A percentile compares a stretch with the other conserved stretches of the same genome.
Conservation (phyloP, 2,329 filamentous ascomycete species). For the Coniochaeta sp. region DNA sequence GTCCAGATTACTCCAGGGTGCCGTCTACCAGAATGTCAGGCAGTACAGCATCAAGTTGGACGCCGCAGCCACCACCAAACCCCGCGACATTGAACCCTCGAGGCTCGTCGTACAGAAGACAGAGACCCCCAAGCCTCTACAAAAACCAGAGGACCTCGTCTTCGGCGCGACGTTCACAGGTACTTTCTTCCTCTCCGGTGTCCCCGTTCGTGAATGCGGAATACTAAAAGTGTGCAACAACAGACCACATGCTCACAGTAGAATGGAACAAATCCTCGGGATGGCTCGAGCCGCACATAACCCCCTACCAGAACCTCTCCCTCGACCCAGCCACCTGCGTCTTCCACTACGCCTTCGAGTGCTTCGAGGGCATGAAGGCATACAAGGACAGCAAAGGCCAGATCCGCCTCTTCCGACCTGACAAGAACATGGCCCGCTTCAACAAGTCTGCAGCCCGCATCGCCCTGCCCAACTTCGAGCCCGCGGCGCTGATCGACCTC, state of each 20-base stretch:
- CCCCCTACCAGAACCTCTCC: constrained; percentile 92
- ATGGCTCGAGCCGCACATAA: constrained; percentile 78
- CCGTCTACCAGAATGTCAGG: constrained; percentile 26
- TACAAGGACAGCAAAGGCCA: constrained; percentile 80
- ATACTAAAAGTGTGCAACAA: neutral
- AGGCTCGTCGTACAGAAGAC: constrained; percentile 71
- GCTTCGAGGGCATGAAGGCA: constrained; percentile 99
- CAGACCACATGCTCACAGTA: constrained; percentile 94
- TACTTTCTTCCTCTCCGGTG: constrained; percentile 24
- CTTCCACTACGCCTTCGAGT: constrained; percentile 97
- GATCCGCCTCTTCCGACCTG: constrained; percentile 83
- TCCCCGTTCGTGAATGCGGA: neutral
- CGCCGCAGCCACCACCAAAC: constrained; percentile 41
- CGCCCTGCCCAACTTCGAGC: constrained; percentile 80
- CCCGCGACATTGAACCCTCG: constrained; percentile 66
- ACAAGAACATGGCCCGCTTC: constrained; percentile 92
- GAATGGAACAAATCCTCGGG: constrained; percentile 85
- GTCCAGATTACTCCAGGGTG: constrained; percentile 21
- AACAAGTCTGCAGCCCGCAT: constrained; percentile 90
- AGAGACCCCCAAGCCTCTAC: constrained; percentile 63
- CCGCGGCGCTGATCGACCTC: constrained; percentile 67
- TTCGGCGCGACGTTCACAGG: constrained; percentile 91
- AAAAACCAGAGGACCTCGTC: constrained; percentile 71
- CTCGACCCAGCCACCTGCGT: constrained; percentile 95
- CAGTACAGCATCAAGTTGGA: constrained; percentile 46